Evolutionary conservation across 805 yeast genomes (phyloP), one percentile per base, ranked within the genome.

Genomic region (Ogataea glucozyma): DNA sequence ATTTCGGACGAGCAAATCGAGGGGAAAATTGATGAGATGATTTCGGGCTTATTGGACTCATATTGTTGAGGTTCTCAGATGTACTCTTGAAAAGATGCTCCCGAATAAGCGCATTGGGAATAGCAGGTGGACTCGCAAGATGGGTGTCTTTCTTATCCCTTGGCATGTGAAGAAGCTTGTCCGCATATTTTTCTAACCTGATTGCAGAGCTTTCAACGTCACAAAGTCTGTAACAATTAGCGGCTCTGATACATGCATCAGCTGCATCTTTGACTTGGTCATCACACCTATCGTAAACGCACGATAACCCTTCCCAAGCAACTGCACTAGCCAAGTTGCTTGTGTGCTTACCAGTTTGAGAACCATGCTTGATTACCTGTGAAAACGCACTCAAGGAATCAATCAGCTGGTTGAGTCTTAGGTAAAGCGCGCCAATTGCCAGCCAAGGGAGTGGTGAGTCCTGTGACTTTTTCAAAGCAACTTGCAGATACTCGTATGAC

Each of bases 351-450:
- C 68, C 68, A 34, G 73, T 78, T 37, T 74, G 77, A 31, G 67
- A 64, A 49, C 73, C 75, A 9, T 79, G 57, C 34, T 79, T 66
- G 14, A 81, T 71, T 2, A 85, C 86, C 56, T 81, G 85, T 0
- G 85, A 75, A 54, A 78, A 82, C 2, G 87, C 86, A 5, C 82
- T 79, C 38, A 82, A 64, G 0, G 88, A 81, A 54, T 82, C 88
- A 3, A 80, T 75, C 18, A 82, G 58, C 58, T 82, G 88, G 34
- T 76, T 76, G 49, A 80, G 64, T 47, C 72, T 72, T 43, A 82
- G 60, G 53, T 81, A 81, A 37, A 83, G 64, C 10, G 77, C 71
- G 3, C 86, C 89, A 21, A 81, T 79, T 0, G 83, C 79, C 24
- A 82, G 62, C 89, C 88, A 82, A 3, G 83, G 75, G 38, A 79